These are phyloP conservation scores for Graphilbum fragrans DNA, from an alignment of 2,329 filamentous ascomycete genomes.

Conservation along the genomic window DNA sequence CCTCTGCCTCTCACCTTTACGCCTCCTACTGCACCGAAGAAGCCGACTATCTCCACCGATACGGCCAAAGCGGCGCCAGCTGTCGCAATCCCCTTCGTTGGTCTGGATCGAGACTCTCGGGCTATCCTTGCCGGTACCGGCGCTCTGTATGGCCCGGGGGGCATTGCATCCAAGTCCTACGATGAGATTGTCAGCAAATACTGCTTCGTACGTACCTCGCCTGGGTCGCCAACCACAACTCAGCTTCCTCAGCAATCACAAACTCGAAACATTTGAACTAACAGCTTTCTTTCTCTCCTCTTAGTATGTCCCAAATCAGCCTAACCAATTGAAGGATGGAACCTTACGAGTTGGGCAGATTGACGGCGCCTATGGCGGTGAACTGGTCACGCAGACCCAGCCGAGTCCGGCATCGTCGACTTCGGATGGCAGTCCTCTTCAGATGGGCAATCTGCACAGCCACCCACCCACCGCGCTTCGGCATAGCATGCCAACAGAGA, in stretches of 20 bases:
- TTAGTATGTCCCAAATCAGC: constrained; percentile 52
- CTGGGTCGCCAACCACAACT: constrained; percentile 15
- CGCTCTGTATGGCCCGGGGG: constrained; percentile 25
- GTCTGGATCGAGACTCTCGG: constrained; percentile 2
- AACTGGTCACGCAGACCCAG: constrained; percentile 17
- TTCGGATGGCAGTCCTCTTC: constrained; percentile 24
- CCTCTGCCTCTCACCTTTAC: constrained; percentile 5
- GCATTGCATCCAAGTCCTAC: constrained; percentile 77
- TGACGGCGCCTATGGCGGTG: constrained; percentile 29
- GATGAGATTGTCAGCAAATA: constrained; percentile 97
- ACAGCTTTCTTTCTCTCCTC: constrained; percentile 12
- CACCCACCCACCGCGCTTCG: constrained; percentile 26
- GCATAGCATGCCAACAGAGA: constrained; percentile 26
- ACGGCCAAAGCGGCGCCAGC: constrained; percentile 7
- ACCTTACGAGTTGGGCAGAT: constrained; percentile 28
- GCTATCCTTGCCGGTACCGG: constrained; percentile 6
- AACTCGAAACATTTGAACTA: constrained; percentile 10
- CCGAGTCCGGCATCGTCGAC: constrained; percentile 24
- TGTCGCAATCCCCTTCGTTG: neutral
- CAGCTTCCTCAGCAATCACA: constrained; percentile 17
- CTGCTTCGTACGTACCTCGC: constrained; percentile 87
- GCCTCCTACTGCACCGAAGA: constrained; percentile 3
- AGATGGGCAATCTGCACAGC: constrained; percentile 13
- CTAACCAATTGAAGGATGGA: constrained; percentile 36
- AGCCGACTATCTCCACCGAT: constrained; percentile 8